Evolutionary conservation across 1,284 basidiomycete species (phyloP).

Genomic region (Irpex sp.): DNA sequence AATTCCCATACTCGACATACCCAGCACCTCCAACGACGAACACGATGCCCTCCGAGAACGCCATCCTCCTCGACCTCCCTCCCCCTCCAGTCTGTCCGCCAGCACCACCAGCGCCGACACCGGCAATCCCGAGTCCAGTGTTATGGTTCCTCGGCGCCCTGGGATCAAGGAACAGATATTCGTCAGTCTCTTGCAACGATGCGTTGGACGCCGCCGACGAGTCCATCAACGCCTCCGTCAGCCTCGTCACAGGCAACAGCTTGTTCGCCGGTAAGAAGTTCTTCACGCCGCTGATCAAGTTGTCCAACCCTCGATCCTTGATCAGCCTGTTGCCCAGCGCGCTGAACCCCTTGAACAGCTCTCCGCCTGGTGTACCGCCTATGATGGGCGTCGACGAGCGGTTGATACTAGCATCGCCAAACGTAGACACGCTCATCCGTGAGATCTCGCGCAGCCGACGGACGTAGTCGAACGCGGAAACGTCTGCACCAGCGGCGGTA

Average conservation of each 20-base stretch:
- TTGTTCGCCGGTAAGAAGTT: slow-evolving; percentile 97
- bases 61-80: slow-evolving; percentile 61
- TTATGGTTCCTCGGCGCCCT: slow-evolving; percentile 60
- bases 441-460: slow-evolving; percentile 89
- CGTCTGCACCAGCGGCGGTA: slow-evolving; percentile 72
- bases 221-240: slow-evolving; percentile 97
- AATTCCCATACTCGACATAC: slow-evolving; percentile 96
- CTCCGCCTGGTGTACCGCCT: slow-evolving; percentile 64
- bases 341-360: slow-evolving; percentile 89
- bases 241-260: slow-evolving; percentile 85
- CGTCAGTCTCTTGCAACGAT: slow-evolving; percentile 93
- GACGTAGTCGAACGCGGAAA: slow-evolving; percentile 90
- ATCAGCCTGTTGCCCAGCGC: slow-evolving; percentile 87
- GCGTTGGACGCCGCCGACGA: slow-evolving; percentile 88
- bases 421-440: slow-evolving; percentile 61
- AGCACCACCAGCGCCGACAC: slow-evolving; percentile 42
- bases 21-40: slow-evolving; percentile 97
- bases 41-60: slow-evolving; percentile 86
- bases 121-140: slow-evolving; percentile 44
- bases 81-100: slow-evolving; percentile 32
- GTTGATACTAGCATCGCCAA: slow-evolving; percentile 27
- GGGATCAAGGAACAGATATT: slow-evolving; percentile 93
- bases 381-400: slow-evolving; percentile 74
- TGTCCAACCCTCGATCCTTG: slow-evolving; percentile 93
- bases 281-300: slow-evolving; percentile 95